Evolutionary conservation across 2,329 filamentous ascomycete species (phyloP), one percentile per base, ranked within the genome.

Genomic region (Hypoxylon rubiginosum): DNA sequence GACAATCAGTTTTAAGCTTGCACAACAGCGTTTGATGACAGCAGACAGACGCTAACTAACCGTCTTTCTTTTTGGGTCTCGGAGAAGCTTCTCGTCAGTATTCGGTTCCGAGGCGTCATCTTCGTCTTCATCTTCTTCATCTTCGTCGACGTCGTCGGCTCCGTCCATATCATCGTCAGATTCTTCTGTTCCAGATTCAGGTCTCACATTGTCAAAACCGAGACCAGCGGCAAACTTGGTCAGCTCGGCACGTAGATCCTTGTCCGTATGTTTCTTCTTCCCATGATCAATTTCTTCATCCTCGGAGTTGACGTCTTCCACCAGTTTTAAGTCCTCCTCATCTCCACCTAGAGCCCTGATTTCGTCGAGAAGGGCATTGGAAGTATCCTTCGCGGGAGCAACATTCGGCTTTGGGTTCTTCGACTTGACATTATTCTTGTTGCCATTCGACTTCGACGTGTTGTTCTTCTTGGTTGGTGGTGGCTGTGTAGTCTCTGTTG

Each of bases 291-390:
- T 49, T 26, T 81, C 81, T 45, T 86, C 84, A 19, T 82, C 81
- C 59, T 85, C 84, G 1, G 85, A 87, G 67, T 82, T 79, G 6
- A 84, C 79, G 63, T 85, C 86, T 45, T 83, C 85, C 57, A 91
- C 84, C 34, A 91, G 82, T 36, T 87, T 85, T 46, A 90, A 76
- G 68, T 91, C 90, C 45, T 87, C 83, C 76, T 91, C 87, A 57
- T 90, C 88, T 13, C 90, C 90, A 3, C 89, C 90, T 1, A 92
- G 80, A 13, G 87, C 87, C 68, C 84, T 82, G 66, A 91, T 91
- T 73, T 91, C 90, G 60, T 87, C 84, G 7, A 91, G 79, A 4
- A 91, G 79, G 11, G 78, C 75, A 28, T 68, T 72, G 41, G 63
- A 63, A 32, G 80, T 79, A 46, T 73, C 74, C 24, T 74, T 68